Evolutionary conservation across 1,139 yeast genomes (phyloP), one percentile per base, ranked within the genome.

Genomic region (Geotrichum restrictum): DNA sequence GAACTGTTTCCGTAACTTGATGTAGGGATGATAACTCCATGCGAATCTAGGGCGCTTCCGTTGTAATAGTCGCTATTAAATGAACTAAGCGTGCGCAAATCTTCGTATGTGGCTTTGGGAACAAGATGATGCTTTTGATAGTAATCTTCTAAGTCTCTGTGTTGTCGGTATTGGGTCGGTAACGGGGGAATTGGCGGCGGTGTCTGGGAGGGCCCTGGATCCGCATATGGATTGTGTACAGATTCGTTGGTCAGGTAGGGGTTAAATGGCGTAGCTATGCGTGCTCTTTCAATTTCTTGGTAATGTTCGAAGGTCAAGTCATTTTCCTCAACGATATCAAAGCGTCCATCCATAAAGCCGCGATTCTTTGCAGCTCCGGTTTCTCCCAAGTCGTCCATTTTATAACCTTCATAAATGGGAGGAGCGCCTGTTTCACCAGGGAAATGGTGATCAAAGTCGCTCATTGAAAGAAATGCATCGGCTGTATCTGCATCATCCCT

Each of bases 261-360:
- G 29, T 45, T 45, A 21, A 49, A 49, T 7, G 53, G 53, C 11
- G 53, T 49, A 11, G 42, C 37, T 27, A 46, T n/a, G 5, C 53
- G 40, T n/a, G 39, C 48, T 11, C 32, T 31, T 31, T 53, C 56
- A 33, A 53, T 33, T 36, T 47, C 53, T 38, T 51, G 49, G 50
- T 59, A 62, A 24, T 59, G 61, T 34, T 60, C 64, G 48, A 59
- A 66, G 48, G 62, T 63, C 47, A 67, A 56, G 40, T 67, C 65
- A 22, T 56, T 50, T 19, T 65, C 69, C 5, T 56, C 57, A 4
- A 67, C 64, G 32, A 67, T 49, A 46, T 66, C 69, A 49, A 64
- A 67, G 40, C 59, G 34, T 7, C 45, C 46, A 41, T 57, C 51
- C 53, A 50, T 43, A 14, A 54, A 49, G 11, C 51, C 46, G 13